Evolutionary conservation across 768 basidiomycete genomes (phyloP), one percentile per base, ranked within the genome.

Genomic region (Pisolithus microcarpus): DNA sequence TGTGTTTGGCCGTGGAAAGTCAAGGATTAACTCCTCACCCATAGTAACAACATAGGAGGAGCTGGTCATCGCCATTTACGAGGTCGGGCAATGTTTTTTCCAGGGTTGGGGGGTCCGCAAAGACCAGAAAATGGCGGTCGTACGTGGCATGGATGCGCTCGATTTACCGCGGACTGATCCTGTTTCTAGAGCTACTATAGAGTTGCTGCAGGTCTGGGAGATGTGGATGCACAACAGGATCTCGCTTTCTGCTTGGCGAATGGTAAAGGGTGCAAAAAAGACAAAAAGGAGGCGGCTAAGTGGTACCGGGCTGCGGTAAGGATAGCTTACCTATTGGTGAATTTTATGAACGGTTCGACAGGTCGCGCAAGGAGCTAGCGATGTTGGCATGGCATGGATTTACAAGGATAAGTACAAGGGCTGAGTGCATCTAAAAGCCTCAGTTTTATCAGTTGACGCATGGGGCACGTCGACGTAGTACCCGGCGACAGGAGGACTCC

Each of bases 21-120:
- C 4, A 23, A 26, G 26, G 13, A 19, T 31, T 31, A 9, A 7
- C 1, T 15, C 34, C 40, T n/a, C 18, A 48, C 16, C n/a, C 55
- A 16, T 56, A 21, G 10, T 4, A 1, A 5, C 2, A 13, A 16
- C 39, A 13, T 48, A 91, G 82, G 80, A 75, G 21, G 91, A 94
- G 65, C 77, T 95, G 13, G 84, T 92, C 18, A 74, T 94, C 19
- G 90, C 92, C 0, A 87, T 94, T 43, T 90, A 92, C 61, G 92
- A 94, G 68, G 89, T 94, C 4, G 92, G 89, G 1, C 88, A 91
- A 65, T 91, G 89, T 63, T 95, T 92, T 68, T 88, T 87, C 63
- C 88, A 91, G 47, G 92, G 91, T 1, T 94, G 91, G 91, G 92
- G 92, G 7, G 83, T 91, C 11, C 62, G 70, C 26, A 89, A 90